Evolutionary conservation across 345 rosid species (phyloP).

Genomic region (Citrus glauca): DNA sequence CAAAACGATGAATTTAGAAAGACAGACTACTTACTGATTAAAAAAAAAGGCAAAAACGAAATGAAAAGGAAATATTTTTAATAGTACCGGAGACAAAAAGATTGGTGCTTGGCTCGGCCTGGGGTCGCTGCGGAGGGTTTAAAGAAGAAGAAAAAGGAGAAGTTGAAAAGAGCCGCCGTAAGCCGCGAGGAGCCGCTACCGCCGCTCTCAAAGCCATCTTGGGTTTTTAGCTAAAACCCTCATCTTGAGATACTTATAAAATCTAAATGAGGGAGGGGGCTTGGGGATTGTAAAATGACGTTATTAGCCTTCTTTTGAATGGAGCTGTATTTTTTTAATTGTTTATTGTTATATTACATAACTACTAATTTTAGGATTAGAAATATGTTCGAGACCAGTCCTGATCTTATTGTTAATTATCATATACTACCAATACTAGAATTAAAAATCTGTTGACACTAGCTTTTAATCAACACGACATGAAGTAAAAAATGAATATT

Average conservation of each 20-base stretch:
- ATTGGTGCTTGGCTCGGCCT: slow-evolving; percentile 72
- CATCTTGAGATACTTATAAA: neutral
- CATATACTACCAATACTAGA: too few species aligned
- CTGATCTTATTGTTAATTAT: too few species aligned
- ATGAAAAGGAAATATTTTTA: neutral
- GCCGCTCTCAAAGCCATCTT: slow-evolving; percentile 38
- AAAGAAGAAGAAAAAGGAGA: slow-evolving; percentile 33
- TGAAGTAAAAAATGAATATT: too few species aligned
- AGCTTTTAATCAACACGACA: too few species aligned
- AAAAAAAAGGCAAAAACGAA: neutral
- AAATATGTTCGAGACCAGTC: too few species aligned
- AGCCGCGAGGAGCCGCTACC: slow-evolving; percentile 38
- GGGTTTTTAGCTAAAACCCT: slow-evolving; percentile 22
- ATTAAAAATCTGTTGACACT: too few species aligned
- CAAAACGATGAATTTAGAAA: neutral
- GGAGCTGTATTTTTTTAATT: neutral
- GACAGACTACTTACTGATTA: neutral
- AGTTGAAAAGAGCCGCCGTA: slow-evolving; percentile 48
- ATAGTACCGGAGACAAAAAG: slow-evolving; percentile 65
- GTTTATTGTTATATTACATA: too few species aligned
- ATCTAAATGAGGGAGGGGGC: neutral
- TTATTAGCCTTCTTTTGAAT: neutral
- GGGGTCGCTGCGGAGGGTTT: slow-evolving; percentile 31
- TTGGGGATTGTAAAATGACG: neutral
- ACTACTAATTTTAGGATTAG: too few species aligned